These are phyloP conservation scores for Dysphania ambrosioides DNA, from an alignment of 148 eudicot genomes.

Conservation along the genomic window DNA sequence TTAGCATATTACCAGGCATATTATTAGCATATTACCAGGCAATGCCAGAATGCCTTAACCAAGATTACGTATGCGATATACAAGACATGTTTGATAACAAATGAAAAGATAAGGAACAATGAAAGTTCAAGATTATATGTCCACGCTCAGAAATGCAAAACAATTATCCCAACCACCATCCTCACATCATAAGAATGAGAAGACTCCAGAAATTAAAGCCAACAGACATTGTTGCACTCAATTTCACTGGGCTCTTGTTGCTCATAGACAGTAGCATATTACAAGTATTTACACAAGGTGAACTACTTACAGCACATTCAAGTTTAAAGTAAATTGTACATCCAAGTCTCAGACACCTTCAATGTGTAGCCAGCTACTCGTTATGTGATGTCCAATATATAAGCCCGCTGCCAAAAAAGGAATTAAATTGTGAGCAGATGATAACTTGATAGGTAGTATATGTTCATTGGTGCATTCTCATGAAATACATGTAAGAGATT, in stretches of 20 bases:
- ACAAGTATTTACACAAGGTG: conserved; percentile 37
- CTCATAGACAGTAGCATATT: conserved; percentile 21
- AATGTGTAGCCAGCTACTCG: conserved; percentile 34
- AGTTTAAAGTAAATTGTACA: conserved; percentile 19
- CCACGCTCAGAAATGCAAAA: background rate
- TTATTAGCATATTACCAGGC: too few species aligned
- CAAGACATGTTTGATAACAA: background rate
- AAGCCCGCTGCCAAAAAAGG: conserved; percentile 54
- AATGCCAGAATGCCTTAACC: too few species aligned
- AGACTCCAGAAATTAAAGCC: conserved; percentile 1
- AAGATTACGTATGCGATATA: background rate
- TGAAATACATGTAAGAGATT: too few species aligned
- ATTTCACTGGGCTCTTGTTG: background rate
- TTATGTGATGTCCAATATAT: conserved; percentile 83
- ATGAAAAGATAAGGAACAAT: background rate
- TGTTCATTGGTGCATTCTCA: too few species aligned
- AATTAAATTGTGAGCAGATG: background rate
- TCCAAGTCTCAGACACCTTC: conserved; percentile 14
- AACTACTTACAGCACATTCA: conserved; percentile 18
- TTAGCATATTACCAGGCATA: too few species aligned
- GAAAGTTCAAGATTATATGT: background rate
- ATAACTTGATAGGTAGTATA: background rate
- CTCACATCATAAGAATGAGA: background rate
- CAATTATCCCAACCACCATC: background rate
- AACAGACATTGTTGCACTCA: conserved; percentile 1